Conservation (phyloP, 441 rosid species). For the Sinapis alba region DNA sequence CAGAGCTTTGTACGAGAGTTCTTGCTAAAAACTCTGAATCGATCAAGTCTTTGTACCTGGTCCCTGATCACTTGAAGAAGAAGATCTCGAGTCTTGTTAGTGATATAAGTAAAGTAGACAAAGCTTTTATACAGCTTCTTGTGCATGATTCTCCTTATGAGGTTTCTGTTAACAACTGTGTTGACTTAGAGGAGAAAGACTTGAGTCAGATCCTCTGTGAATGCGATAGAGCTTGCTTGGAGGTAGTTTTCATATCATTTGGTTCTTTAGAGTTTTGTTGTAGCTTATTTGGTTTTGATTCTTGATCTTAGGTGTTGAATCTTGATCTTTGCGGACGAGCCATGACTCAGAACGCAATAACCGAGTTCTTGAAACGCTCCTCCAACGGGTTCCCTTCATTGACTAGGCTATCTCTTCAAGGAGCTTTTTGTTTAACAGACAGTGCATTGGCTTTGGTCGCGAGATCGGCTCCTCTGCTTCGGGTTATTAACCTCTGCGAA, state of each 20-base stretch:
- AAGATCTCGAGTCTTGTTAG: constrained; percentile 38
- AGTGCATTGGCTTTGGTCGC: constrained; percentile 35
- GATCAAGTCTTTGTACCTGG: constrained; percentile 40
- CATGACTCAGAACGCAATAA: constrained; percentile 39
- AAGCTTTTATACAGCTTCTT: constrained; percentile 44
- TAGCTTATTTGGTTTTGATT: neutral
- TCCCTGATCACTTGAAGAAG: constrained; percentile 48
- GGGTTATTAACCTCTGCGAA: constrained; percentile 45
- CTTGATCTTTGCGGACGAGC: constrained; percentile 50
- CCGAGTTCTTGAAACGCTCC: constrained; percentile 34
- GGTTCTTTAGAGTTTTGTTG: neutral
- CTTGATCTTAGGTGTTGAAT: constrained; percentile 43
- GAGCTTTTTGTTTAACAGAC: constrained; percentile 51
- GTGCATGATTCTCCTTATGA: constrained; percentile 44
- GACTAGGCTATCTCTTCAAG: constrained; percentile 45
- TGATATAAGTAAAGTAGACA: constrained; percentile 34
- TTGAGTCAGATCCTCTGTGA: constrained; percentile 38
- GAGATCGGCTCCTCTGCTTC: constrained; percentile 46
- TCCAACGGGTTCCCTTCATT: constrained; percentile 37
- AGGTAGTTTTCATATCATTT: constrained; percentile 18
- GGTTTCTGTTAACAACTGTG: constrained; percentile 38
- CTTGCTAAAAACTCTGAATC: constrained; percentile 45
- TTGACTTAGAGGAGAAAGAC: constrained; percentile 38
- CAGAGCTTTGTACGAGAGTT: constrained; percentile 40
- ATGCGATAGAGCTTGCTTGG: constrained; percentile 39